Evolutionary conservation across 495 filamentous ascomycete genomes (phyloP).

Genomic region (Neurospora discreta): DNA sequence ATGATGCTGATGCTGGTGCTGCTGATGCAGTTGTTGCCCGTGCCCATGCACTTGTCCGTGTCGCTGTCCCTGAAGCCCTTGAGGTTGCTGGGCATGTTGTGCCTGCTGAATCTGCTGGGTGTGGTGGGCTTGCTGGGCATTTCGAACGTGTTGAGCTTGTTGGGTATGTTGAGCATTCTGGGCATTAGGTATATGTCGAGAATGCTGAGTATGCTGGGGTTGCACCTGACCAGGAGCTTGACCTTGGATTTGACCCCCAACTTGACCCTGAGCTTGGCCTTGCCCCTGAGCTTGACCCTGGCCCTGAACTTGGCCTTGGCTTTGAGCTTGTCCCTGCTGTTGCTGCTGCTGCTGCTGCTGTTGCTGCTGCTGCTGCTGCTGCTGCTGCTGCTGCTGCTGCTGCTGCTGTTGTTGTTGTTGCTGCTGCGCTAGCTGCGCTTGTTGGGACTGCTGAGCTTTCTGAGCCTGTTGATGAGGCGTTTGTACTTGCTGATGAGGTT

Average conservation of each 20-base stretch:
- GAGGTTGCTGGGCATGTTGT: slow-evolving; percentile 8
- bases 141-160: background rate
- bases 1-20: slow-evolving; percentile 11
- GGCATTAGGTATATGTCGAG: background rate
- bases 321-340: background rate
- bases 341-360: background rate
- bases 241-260: background rate
- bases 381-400: background rate
- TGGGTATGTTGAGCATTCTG: background rate
- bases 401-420: background rate
- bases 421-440: background rate
- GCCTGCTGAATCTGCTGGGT: slow-evolving; percentile 2
- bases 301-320: background rate
- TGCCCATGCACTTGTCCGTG: background rate
- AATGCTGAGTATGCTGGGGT: slow-evolving; percentile 5
- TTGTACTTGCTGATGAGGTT: background rate
- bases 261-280: background rate
- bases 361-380: background rate
- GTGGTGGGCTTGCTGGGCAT: background rate
- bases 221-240: background rate
- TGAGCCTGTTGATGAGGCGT: background rate
- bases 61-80: slow-evolving; percentile 15
- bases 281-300: background rate
- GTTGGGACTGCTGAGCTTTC: background rate
- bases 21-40: slow-evolving; percentile 1